phyloP scores from a whole-genome alignment of 2,329 filamentous ascomycete genomes.

The Tolypocladium capitatum region DNA sequence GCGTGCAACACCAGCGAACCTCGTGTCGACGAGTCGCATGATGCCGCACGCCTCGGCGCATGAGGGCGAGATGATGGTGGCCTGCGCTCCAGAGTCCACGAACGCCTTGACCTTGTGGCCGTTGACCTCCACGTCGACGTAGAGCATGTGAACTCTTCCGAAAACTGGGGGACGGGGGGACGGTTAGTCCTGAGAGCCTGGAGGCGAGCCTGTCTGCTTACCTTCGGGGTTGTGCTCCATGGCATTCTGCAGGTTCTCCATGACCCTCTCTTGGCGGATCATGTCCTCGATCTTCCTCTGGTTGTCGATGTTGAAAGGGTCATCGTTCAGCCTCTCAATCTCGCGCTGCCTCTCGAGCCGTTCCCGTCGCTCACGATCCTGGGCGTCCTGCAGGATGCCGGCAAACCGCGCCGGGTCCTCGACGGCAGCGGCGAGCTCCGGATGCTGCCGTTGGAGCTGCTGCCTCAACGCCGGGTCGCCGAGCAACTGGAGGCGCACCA shows the following conservation, averaged over 20 bases:
- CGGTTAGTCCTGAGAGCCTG: not conserved
- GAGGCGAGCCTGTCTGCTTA: conserved; percentile 26
- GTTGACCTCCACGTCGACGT: conserved; percentile 92
- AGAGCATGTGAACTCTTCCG: conserved; percentile 88
- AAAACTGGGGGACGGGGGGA: conserved; percentile 58
- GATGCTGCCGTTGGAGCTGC: conserved; percentile 58
- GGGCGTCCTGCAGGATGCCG: conserved; percentile 53
- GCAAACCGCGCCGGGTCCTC: conserved; percentile 67
- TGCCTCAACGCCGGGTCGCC: conserved; percentile 61
- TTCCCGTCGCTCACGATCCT: conserved; percentile 56
- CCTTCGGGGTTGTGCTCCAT: conserved; percentile 97
- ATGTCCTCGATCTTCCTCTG: conserved; percentile 92
- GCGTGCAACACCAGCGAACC: conserved; percentile 82
- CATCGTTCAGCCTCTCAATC: conserved; percentile 76
- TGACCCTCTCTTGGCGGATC: conserved; percentile 86
- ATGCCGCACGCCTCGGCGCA: conserved; percentile 90
- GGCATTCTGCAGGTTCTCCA: conserved; percentile 90
- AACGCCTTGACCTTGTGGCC: conserved; percentile 85
- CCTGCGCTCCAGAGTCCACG: conserved; percentile 93
- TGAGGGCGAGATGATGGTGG: conserved; percentile 94
- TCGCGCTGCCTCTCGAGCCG: conserved; percentile 69
- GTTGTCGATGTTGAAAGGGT: conserved; percentile 87
- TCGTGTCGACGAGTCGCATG: conserved; percentile 86
- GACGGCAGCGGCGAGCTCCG: conserved; percentile 62
- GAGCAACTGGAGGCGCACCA: conserved; percentile 68